Evolutionary conservation across 257 asterid species (phyloP).

Genomic region (Fraxinus pennsylvanica): DNA sequence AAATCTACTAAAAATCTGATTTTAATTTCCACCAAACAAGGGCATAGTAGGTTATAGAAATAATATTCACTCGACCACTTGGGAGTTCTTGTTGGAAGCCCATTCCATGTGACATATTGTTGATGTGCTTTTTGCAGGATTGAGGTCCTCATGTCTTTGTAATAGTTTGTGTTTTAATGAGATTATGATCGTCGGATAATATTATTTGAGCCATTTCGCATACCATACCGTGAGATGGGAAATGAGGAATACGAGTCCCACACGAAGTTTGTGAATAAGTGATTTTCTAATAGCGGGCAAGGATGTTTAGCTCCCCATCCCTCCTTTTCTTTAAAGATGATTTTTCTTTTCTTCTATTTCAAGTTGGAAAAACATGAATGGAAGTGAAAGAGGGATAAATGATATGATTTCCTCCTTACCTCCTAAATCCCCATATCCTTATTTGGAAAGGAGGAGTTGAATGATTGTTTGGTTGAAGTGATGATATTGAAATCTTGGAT

Average conservation of each 20-base stretch:
- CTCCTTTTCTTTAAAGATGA: background rate
- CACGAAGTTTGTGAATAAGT: too few species aligned
- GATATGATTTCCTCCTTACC: background rate
- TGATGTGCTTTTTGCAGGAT: background rate
- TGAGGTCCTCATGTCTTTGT: background rate
- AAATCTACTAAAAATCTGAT: too few species aligned
- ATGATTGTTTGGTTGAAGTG: background rate
- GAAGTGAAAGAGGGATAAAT: background rate
- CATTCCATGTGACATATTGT: background rate
- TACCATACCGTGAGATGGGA: too few species aligned
- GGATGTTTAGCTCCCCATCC: background rate
- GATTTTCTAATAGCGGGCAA: background rate
- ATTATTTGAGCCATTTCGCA: too few species aligned
- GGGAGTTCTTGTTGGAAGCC: background rate
- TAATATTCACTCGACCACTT: background rate
- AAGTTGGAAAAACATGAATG: background rate
- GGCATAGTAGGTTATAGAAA: background rate
- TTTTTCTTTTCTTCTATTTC: too few species aligned
- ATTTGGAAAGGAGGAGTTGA: background rate
- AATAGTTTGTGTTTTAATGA: too few species aligned
- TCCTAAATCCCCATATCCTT: background rate
- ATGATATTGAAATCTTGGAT: background rate
- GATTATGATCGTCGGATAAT: too few species aligned
- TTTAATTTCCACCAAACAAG: too few species aligned
- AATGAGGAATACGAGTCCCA: too few species aligned